Evolutionary conservation across 179 eudicot species (phyloP), one percentile per base, ranked within the genome.

Genomic region (Nepenthes alata): DNA sequence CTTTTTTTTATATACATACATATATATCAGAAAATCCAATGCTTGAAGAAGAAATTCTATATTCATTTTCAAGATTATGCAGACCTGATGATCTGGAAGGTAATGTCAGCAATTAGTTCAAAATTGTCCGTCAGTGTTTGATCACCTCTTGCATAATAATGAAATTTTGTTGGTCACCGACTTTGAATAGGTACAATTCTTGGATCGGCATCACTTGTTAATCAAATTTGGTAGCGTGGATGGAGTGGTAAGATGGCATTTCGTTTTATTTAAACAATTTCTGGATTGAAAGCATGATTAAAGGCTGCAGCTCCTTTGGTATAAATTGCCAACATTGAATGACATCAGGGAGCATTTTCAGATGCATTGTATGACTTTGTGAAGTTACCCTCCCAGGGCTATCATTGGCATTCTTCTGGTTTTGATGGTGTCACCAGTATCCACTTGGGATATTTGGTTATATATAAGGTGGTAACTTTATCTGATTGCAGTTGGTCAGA

Each of bases 151-250:
- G 4, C 3, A 15, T 6, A 13, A n/a, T 38, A 35, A 35, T 67
- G 25, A 34, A 10, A 11, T 54, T 48, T 8, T 6, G n/a, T 37
- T 57, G 35, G 44, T 12, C 57, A 36, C 38, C 44, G 53, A 16
- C 49, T 52, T 61, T 75, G 63, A 5, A 47, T 79, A 91, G 98
- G 98, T 86, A 66, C 98, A 91, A 72, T 91, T 91, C 73, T 75
- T 91, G 80, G 96, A 91, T 77, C 85, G 95, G 54, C 90, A 86
- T 77, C 98, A 91, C 81, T 76, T 91, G 63, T 68, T 91, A 71
- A 85, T 91, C 74, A 91, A 91, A 78, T 91, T 91, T 70, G 96
- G 98, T 58, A 86, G 98, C 74, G 88, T 91, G 58, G 96, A 86
- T 77, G 98, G 93, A 77, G 98, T 80, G 85, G 98, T 91, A 75